Conservation (phyloP, 176 grass and related monocot species). For the Oryza nivara region DNA sequence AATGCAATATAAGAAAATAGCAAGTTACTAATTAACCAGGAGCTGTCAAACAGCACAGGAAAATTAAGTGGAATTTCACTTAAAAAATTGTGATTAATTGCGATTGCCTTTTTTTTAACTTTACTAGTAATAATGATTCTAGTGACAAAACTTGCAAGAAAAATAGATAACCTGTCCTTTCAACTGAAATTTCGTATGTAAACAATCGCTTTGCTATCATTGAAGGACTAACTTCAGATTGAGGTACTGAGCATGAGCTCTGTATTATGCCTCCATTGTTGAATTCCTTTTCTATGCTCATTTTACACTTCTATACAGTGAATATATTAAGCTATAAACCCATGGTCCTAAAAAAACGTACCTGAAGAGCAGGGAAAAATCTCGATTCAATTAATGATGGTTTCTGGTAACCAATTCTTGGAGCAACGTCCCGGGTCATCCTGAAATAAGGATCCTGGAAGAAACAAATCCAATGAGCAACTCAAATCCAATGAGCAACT, state of each 20-base stretch:
- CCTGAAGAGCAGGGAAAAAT: constrained; percentile 99
- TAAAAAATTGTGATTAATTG: not conserved
- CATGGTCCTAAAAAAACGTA: constrained; percentile 31
- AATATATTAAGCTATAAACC: constrained; percentile 25
- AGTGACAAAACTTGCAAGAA: not conserved
- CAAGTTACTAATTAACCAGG: too few relatives aligned
- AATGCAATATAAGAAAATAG: too few relatives aligned
- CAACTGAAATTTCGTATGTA: constrained; percentile 5
- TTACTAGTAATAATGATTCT: not conserved
- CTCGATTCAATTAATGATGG: constrained; percentile 89
- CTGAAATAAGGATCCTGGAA: constrained; percentile 97
- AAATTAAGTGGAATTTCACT: not conserved
- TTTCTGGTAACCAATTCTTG: constrained; percentile 95
- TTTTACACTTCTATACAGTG: constrained; percentile 1
- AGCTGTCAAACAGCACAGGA: too few relatives aligned
- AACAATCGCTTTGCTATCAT: constrained; percentile 12
- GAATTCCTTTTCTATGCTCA: not conserved
- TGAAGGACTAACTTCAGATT: constrained; percentile 2
- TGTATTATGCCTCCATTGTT: not conserved
- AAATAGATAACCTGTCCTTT: not conserved
- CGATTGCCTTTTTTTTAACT: not conserved
- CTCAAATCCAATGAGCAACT: constrained; percentile 9
- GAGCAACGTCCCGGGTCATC: constrained; percentile 99
- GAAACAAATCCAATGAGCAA: constrained; percentile 25
- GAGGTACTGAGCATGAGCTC: not conserved